Base-by-base conservation (phyloP, 2,329 filamentous ascomycete species). In the Penicillium hesseltinei region DNA sequence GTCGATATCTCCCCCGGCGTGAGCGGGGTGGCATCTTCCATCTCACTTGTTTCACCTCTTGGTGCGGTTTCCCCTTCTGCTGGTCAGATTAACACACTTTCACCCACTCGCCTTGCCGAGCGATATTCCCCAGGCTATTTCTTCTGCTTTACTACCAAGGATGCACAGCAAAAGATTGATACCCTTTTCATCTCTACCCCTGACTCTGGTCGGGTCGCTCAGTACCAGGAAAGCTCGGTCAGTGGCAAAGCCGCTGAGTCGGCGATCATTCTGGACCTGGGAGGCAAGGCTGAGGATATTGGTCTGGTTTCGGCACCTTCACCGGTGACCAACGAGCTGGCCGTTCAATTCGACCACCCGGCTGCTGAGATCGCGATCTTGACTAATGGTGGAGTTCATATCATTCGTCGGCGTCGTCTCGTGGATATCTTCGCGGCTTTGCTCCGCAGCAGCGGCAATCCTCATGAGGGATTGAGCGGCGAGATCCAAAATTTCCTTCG, bases 401-500 rank as follows among this genome's bases (percentile, higher is more conserved):
- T 96, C 8, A 85, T 97, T 53, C 88, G 91, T 54, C 83, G 94
- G 49, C 84, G 91, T 68, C 83, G 94, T 54, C 82, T 97, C 5
- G 92, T 97, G 0, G 94, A 99, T 70, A 89, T 96, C 9, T 96
- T 99, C 73, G 92, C 93, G 4, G 84, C 90, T 0, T 85, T 91
- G 21, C 87, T 96, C 48, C 84, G 91, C 53, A 84, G 83, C 62
- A 85, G 87, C 15, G 84, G 86, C 4, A 89, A 88, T n/a, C 70
- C 89, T 15, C 73, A 77, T 25, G 88, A 97, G 62, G 90, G 89
- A 4, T 78, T 94, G 10, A 92, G 96, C 66, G 85, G 82, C 19
- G 90, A 96, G 65, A 84, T 95, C 23, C 89, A 89, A 53, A 90
- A 87, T 59, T 93, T 99, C 67, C 90, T 94, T 59, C 85, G 87